Evolutionary conservation across 1,284 basidiomycete genomes (phyloP).

Genomic region (Erythrobasidium hasegawianum): DNA sequence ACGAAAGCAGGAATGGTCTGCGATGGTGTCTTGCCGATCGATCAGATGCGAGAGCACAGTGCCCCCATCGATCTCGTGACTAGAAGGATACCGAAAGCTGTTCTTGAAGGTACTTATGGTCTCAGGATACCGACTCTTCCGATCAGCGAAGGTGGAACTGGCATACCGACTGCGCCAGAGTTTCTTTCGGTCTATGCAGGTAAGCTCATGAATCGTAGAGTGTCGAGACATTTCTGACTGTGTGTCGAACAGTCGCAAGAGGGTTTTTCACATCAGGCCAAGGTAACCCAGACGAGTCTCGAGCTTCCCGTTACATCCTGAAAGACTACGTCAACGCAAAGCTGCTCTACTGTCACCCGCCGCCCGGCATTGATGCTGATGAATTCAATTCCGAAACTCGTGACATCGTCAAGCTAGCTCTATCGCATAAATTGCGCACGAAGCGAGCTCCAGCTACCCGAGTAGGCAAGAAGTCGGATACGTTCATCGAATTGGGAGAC

Average conservation of each 20-base stretch:
- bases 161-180: constrained; percentile 71
- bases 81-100: constrained; percentile 72
- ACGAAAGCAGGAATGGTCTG: constrained; percentile 93
- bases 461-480: constrained; percentile 75
- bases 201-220: constrained; percentile 60
- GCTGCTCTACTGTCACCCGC: constrained; percentile 81
- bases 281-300: constrained; percentile 95
- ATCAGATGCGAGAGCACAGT: constrained; percentile 92
- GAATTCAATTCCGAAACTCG: constrained; percentile 75
- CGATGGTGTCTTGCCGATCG: constrained; percentile 95
- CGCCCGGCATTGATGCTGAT: constrained; percentile 65
- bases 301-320: constrained; percentile 84
- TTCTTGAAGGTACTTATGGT: constrained; percentile 89
- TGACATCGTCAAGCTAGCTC: constrained; percentile 52
- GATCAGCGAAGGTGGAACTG: constrained; percentile 81
- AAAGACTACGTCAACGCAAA: constrained; percentile 98
- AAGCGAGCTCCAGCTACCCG: constrained; percentile 81
- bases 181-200: constrained; percentile 85
- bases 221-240: not conserved
- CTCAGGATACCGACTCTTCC: constrained; percentile 66
- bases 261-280: constrained; percentile 91
- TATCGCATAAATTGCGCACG: constrained; percentile 58
- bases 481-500: constrained; percentile 57
- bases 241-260: constrained; percentile 64
- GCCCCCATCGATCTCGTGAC: constrained; percentile 79